Evolutionary conservation across 208 protist species (phyloP).

Genomic region (Leishmania amazonensis): DNA sequence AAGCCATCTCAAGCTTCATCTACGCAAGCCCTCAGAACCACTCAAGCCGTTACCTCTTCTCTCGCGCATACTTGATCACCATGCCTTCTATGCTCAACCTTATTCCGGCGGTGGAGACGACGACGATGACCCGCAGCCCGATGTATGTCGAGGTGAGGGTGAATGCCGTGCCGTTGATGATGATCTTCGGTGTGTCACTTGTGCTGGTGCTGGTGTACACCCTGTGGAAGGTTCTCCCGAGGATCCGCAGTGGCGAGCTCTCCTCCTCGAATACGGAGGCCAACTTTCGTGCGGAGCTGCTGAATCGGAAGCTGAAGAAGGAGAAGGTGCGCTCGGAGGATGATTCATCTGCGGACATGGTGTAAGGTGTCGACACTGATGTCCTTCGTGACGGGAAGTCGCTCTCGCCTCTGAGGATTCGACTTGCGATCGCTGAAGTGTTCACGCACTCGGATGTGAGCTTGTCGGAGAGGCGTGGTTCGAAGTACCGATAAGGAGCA

Average conservation of each 20-base stretch:
- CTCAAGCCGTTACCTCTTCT: neutral
- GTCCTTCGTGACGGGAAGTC: neutral
- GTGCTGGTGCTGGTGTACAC: slow-evolving; percentile 17
- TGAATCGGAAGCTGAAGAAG: slow-evolving; percentile 38
- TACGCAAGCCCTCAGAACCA: neutral
- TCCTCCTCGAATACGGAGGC: slow-evolving; percentile 35
- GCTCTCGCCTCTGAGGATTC: neutral
- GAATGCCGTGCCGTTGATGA: slow-evolving; percentile 36
- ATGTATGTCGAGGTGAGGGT: slow-evolving; percentile 18
- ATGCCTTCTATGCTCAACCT: slow-evolving; percentile 13
- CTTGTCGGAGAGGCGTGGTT: neutral
- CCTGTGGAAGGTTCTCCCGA: slow-evolving; percentile 33
- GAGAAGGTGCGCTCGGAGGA: slow-evolving; percentile 20
- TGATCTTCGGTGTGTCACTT: slow-evolving; percentile 39
- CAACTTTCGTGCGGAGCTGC: slow-evolving; percentile 41
- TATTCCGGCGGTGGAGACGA: neutral
- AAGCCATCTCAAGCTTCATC: neutral
- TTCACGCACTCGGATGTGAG: neutral
- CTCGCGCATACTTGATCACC: neutral
- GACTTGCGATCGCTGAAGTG: neutral
- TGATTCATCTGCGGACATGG: slow-evolving; percentile 6
- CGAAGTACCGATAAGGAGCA: neutral
- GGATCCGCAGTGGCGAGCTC: slow-evolving; percentile 40
- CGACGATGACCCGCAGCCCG: slow-evolving; percentile 13
- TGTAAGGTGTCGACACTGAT: neutral